phyloP scores from a whole-genome alignment of 139 green algal species.

The Tetratostichococcus sp. region DNA sequence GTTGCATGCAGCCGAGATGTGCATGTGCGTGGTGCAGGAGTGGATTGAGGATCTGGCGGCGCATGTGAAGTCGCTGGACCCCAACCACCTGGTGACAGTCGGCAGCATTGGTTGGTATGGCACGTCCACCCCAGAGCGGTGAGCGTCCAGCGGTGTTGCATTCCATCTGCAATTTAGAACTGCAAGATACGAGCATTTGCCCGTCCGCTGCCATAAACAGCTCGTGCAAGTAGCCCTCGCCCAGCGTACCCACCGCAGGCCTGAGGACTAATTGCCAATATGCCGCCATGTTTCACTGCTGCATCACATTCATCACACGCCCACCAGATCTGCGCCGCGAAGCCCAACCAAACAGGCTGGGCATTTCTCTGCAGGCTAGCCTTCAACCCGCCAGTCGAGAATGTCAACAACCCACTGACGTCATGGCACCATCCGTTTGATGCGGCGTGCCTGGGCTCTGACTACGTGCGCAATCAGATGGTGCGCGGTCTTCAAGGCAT shows the following conservation, averaged over 20 bases:
- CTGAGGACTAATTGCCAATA: no score
- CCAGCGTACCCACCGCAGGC: no score
- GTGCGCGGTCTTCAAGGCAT: neutral
- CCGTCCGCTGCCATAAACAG: no score
- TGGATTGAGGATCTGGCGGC: slow-evolving; percentile 34
- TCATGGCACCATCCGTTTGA: neutral
- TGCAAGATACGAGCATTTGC: no score
- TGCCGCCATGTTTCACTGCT: no score
- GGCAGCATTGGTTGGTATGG: slow-evolving; percentile 52
- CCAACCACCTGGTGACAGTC: slow-evolving; percentile 18
- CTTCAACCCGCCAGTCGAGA: neutral
- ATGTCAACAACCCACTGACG: neutral
- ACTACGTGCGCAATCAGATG: neutral
- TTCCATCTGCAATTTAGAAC: no score
- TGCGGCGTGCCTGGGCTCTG: neutral
- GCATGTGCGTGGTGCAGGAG: slow-evolving; percentile 3
- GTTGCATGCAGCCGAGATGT: no score
- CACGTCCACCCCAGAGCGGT: slow-evolving; percentile 24
- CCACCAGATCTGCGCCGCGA: no score
- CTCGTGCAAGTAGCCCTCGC: no score
- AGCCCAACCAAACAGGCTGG: no score
- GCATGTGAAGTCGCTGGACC: slow-evolving; percentile 29
- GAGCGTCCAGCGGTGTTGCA: neutral
- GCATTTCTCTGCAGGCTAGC: neutral
- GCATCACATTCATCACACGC: no score